Base-by-base conservation (phyloP, 75 land plant species). In the Picea sitchensis region DNA sequence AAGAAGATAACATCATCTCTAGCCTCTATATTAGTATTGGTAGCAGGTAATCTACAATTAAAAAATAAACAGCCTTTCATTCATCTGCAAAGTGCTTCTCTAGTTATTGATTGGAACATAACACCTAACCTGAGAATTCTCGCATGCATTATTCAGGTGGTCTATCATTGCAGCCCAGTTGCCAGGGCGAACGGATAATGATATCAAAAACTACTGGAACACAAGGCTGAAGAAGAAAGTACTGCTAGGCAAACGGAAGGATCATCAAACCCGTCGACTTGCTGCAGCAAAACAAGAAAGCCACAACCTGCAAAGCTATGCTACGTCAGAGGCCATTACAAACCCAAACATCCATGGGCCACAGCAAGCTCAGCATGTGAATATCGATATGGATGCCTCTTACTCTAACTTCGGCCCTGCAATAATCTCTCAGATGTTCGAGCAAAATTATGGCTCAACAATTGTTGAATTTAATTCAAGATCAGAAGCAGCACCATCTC, bases 11-110 rank as follows among this genome's bases (percentile, higher is more conserved):
- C 54, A 80, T 87, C 83, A 92, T 92, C 18, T 84, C 84, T 71
- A 85, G 77, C 76, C 94, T 92, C 80, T 90, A 89, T 68, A 85
- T 84, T 3, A 83, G 84, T 68, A 87, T 89, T 81, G 94, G 94
- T 11, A 92, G 89, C 89, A 89, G 94, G 94, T 89, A 64, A 5
- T 2, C 15, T 5, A 23, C 5, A 38, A 61, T 30, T 1, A 31
- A 2, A 0, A 15, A 21, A 32, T n/a, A 5, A 26, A 44, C 38
- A 59, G 12, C 44, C 30, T 7, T 18, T 26, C 54, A 9, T 38
- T 38, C 26, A 34, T 59, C 14, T 32, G 20, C 7, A 18, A 41
- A 41, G 4, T 41, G 3, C 4, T 41, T 41, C 38, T 41, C 0
- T 4, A 41, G 44, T 41, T 4, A 41, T 41, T 41, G 0, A 41